A percentile compares a stretch with the other conserved stretches of the same genome.
Evolutionary conservation across 306 rosid species (phyloP).

Genomic region (Vachellia pachyceras): DNA sequence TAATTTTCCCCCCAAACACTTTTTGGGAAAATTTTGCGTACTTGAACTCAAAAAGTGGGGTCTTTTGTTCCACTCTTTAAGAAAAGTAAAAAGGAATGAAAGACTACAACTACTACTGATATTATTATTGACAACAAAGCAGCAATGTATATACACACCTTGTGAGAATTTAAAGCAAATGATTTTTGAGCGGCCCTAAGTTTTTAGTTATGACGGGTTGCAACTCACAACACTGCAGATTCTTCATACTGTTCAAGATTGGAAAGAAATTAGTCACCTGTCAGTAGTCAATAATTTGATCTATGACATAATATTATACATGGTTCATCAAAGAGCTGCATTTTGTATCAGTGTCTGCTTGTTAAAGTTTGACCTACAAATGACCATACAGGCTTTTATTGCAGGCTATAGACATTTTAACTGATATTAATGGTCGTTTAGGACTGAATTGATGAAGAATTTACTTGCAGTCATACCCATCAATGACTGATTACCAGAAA

Average conservation of each 20-base stretch:
- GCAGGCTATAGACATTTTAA: background rate
- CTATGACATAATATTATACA: background rate
- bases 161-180: constrained; percentile 4
- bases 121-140: background rate
- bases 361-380: background rate
- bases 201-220: background rate
- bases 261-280: background rate
- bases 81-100: background rate
- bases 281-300: background rate
- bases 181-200: background rate
- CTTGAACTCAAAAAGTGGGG: background rate
- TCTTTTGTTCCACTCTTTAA: background rate
- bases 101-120: background rate
- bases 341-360: background rate
- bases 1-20: background rate
- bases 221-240: background rate
- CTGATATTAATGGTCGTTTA: background rate
- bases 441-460: background rate
- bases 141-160: background rate
- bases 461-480: constrained; percentile 75
- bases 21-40: background rate
- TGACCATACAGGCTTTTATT: background rate
- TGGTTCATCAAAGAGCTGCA: background rate
- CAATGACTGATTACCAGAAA: constrained; percentile 77
- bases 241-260: background rate